Conservation (phyloP, 2,329 filamentous ascomycete species). For the Macroventuria anomochaeta region DNA sequence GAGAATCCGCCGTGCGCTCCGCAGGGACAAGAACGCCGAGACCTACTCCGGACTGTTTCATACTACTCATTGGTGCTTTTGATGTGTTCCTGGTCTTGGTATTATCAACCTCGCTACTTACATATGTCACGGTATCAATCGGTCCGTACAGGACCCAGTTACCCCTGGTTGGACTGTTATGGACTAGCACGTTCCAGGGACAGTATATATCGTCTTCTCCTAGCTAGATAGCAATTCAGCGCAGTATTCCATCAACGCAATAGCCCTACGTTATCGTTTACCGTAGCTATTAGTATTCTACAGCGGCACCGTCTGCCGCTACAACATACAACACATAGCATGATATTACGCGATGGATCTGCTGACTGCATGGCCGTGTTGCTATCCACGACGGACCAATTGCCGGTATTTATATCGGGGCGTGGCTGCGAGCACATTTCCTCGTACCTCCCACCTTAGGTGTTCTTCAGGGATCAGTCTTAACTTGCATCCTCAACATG, state of each 20-base stretch:
- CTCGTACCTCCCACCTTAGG: not conserved
- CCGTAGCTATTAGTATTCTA: too few relatives aligned
- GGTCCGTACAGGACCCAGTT: too few relatives aligned
- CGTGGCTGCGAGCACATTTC: not conserved
- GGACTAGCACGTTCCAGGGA: too few relatives aligned
- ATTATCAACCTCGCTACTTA: not conserved
- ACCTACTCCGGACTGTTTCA: not conserved
- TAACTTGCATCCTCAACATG: conserved; percentile 1
- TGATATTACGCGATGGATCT: conserved; percentile 9
- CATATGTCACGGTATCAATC: too few relatives aligned
- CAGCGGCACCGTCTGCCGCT: too few relatives aligned
- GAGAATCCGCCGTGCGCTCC: conserved; percentile 1
- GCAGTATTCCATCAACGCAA: too few relatives aligned
- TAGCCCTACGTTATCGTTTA: too few relatives aligned
- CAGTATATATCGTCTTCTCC: too few relatives aligned
- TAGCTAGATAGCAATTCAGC: too few relatives aligned
- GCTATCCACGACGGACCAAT: not conserved
- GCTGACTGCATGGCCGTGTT: conserved; percentile 4
- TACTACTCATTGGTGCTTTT: conserved; percentile 1
- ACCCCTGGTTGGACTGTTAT: too few relatives aligned
- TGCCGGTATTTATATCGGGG: not conserved
- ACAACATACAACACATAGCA: not conserved
- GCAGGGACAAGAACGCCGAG: conserved; percentile 18
- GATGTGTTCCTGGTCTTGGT: conserved; percentile 11
- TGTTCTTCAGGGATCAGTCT: not conserved